Evolutionary conservation across 2,329 filamentous ascomycete species (phyloP).

Genomic region (Hymenoscyphus scutula): DNA sequence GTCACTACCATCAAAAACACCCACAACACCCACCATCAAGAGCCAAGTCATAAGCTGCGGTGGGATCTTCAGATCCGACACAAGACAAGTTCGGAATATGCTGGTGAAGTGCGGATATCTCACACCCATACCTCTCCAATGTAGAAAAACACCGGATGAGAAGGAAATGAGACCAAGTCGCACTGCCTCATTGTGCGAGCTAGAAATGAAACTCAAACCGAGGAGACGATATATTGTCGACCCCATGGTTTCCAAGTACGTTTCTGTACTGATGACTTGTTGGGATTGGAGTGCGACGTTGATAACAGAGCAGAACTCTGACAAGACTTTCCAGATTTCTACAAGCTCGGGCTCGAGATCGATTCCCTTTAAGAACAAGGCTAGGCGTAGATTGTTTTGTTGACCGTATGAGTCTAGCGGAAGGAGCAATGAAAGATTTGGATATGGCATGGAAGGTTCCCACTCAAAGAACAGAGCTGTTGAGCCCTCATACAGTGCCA

Average conservation of each 20-base stretch:
- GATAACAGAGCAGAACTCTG: background rate
- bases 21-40: background rate
- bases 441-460: background rate
- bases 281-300: conserved; percentile 24
- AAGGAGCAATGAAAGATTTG: background rate
- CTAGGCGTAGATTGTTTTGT: background rate
- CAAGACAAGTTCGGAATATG: background rate
- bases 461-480: background rate
- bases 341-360: background rate
- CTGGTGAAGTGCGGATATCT: background rate
- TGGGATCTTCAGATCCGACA: background rate
- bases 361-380: background rate
- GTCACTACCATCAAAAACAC: background rate
- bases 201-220: background rate
- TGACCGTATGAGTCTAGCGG: background rate
- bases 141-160: background rate
- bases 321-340: background rate
- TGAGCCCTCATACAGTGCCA: background rate
- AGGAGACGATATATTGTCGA: conserved; percentile 22
- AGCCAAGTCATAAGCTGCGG: background rate
- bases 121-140: background rate
- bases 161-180: background rate
- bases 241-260: conserved; percentile 37
- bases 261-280: conserved; percentile 25
- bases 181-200: background rate